phyloP scores from a whole-genome alignment of 1,284 basidiomycete genomes.

The Austropuccinia psidii region DNA sequence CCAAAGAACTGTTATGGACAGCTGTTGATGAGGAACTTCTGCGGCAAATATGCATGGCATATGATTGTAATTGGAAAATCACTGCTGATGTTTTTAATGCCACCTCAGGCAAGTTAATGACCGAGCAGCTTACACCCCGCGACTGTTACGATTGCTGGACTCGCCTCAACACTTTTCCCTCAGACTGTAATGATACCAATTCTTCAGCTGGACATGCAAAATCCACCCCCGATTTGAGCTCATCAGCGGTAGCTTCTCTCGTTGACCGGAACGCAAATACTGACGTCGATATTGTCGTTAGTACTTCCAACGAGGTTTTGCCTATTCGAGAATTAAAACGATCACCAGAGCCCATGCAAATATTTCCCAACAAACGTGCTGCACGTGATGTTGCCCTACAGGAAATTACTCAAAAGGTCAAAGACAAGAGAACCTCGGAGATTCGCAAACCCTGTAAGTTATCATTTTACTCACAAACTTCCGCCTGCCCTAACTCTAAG shows the following conservation, averaged over 20 bases:
- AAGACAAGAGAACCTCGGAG: conserved; percentile 8
- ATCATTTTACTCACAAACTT: neutral
- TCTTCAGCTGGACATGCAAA: neutral
- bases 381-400: conserved; percentile 19
- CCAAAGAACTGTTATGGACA: neutral
- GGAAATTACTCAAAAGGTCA: conserved; percentile 10
- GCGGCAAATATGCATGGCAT: neutral
- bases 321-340: no score
- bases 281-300: neutral
- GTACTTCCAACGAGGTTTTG: no score
- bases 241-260: neutral
- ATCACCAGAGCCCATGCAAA: neutral
- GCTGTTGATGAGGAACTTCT: conserved; percentile 18
- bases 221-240: neutral
- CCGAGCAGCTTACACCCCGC: neutral
- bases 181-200: no score
- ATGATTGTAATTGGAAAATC: conserved; percentile 28
- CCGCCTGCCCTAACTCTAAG: neutral
- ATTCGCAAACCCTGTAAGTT: conserved; percentile 14
- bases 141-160: conserved; percentile 32
- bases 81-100: conserved; percentile 26
- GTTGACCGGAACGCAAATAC: neutral
- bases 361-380: conserved; percentile 24
- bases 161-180: neutral
- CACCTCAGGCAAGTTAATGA: neutral